Base-by-base conservation (phyloP, 371 early-diverging fungal species). In the Blastocladiella emersonii region DNA sequence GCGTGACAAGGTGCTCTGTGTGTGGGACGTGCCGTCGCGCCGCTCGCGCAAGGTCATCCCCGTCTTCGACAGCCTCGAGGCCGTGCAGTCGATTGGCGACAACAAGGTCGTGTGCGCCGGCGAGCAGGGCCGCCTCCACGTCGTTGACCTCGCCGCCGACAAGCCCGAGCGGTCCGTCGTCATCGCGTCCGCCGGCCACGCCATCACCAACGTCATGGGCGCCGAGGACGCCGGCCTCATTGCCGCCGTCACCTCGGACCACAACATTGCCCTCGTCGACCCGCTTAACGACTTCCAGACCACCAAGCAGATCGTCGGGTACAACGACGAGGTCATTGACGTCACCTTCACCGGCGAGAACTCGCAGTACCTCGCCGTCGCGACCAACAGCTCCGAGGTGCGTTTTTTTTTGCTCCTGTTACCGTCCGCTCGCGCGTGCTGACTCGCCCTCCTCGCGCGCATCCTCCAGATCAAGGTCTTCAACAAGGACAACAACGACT, bases 321-420 rank as follows among this genome's bases (percentile, higher is more conserved):
- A 92, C 72, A 95, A 95, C 65, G 94, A 97, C 62, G 95, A 95
- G 69, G 82, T 97, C 44, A 86, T 94, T 21, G 95, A 92, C 71
- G 67, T 93, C 43, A 75, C 76, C 0, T 90, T 87, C 61, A 72
- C 91, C n/a, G 93, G 89, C 27, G 72, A 77, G 41, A 71, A 80
- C 7, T 84, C 89, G 62, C 70, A 68, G 5, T 82, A 87, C 64
- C 65, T 95, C 63, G 94, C 90, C 8, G 92, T 95, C 19, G 90
- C 91, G 0, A 88, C 94, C 30, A 95, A 95, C 74, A 89, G 89
- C 30, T 92, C 93, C 32, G 53, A 51, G 23, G 45, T 44, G 17
- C 21, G 5, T 37, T 37, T 37, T 37, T 37, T 56, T 37, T 37
- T 37, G 5, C 13, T 37, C 13, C 39, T 37, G 13, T 37, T 37